Evolutionary conservation across 1,284 basidiomycete species (phyloP).

Genomic region (Puccinia coronata): DNA sequence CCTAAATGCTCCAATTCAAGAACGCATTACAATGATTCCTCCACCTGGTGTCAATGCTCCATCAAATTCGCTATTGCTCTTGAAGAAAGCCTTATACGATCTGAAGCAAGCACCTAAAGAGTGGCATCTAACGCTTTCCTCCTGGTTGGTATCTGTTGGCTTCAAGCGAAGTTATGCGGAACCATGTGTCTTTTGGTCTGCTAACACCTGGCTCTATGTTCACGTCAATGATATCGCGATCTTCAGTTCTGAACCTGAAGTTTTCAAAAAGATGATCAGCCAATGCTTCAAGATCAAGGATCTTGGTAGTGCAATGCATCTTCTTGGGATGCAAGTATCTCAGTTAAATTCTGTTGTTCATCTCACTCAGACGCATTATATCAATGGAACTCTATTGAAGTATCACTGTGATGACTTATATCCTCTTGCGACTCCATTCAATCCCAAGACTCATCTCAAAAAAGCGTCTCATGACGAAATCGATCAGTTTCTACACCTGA

Average conservation of each 20-base stretch:
- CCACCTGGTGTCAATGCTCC: background rate
- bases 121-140: background rate
- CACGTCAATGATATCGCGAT: no score
- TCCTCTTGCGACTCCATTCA: background rate
- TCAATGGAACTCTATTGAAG: background rate
- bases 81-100: slow-evolving; percentile 7
- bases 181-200: background rate
- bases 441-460: background rate
- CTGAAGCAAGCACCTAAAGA: background rate
- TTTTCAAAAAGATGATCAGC: background rate
- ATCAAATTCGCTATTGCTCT: background rate
- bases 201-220: background rate
- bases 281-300: background rate
- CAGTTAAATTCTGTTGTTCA: background rate
- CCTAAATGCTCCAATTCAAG: background rate
- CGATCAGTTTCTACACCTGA: background rate
- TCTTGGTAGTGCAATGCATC: background rate
- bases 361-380: background rate
- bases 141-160: background rate
- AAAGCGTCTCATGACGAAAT: background rate
- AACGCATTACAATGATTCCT: background rate
- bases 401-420: background rate
- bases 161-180: background rate
- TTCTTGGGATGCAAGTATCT: background rate
- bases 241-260: background rate